Base-by-base conservation (phyloP, 164 flowering plant genomes). In the grape (Vitis vinifera) region DNA sequence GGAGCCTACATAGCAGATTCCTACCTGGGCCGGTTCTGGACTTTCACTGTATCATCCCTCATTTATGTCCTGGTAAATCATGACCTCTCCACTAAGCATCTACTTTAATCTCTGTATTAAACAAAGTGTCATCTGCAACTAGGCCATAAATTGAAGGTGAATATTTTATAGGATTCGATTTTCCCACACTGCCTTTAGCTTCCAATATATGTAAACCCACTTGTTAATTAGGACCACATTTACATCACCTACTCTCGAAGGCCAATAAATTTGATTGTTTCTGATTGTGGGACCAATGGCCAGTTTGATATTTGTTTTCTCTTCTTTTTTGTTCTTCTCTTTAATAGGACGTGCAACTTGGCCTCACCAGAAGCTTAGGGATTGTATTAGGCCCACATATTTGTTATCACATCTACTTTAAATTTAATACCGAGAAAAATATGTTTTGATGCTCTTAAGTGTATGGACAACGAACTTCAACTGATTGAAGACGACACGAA, bases 1-100 rank as follows among this genome's bases (percentile, higher is more conserved):
- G 98, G 98, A 0, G 98, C 97, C 37, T 91, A 88, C 74, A 73
- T 93, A 10, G 97, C 97, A 0, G 98, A 93, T 75, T 75, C 97
- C 31, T 88, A 81, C 77, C 1, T 89, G 51, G 98, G 98, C 69
- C 90, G 98, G 1, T 93, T 81, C 62, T 91, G 98, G 98, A 93
- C 98, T 2, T 91, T 93, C 83, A 91, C 93, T 8, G 14, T 87
- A 1, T 86, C 97, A 10, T 90, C 97, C 12, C 80, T 91, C 68
- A 79, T 93, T 53, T 93, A 93, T 60, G 87, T 89, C 78, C 49
- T 87, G 91, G 97, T 93, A 87, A 81, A 11, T 67, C 8, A 12
- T 11, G n/a, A 0, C 17, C 16, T 65, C 48, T 67, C 50, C 67
- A 59, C 52, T 27, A 47, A 52, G 17, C n/a, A 13, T n/a, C n/a